A percentile compares a stretch with the other conserved stretches of the same genome.
Conservation (phyloP, 75 land plant species). For the Selaginella moellendorffii region DNA sequence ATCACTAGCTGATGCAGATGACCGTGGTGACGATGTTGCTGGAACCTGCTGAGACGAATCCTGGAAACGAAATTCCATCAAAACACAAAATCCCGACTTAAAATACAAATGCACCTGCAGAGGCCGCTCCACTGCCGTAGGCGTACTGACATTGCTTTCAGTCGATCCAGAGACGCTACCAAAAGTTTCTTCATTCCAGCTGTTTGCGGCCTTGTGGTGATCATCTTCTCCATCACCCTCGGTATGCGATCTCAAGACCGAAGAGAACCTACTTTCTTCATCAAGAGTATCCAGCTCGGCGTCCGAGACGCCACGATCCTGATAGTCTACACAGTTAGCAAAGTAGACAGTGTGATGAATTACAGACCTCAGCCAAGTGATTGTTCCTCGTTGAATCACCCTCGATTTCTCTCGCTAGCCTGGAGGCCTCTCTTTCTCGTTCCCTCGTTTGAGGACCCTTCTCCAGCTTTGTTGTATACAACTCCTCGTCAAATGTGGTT, state of each 20-base stretch:
- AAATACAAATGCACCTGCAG: not conserved
- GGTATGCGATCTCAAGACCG: conserved; percentile 39
- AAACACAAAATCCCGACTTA: not conserved
- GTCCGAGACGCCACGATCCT: conserved; percentile 59
- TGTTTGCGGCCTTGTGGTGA: conserved; percentile 30
- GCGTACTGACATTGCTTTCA: conserved; percentile 5
- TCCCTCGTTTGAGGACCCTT: conserved; percentile 82
- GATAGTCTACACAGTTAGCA: not conserved
- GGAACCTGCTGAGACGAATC: not conserved
- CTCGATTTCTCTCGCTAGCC: conserved; percentile 87
- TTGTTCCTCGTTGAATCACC: conserved; percentile 56
- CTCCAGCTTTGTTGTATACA: conserved; percentile 84
- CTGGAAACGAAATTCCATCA: not conserved
- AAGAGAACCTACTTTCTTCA: conserved; percentile 76
- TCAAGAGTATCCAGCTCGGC: conserved; percentile 47
- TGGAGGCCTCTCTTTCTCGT: conserved; percentile 50
- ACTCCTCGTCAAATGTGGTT: conserved; percentile 87
- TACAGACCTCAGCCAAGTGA: conserved; percentile 80
- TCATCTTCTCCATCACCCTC: conserved; percentile 38
- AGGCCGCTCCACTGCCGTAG: not conserved
- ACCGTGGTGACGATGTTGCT: not conserved
- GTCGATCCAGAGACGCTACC: conserved; percentile 15
- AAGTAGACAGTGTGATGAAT: too few species aligned
- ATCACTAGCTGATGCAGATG: not conserved
- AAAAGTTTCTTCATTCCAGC: conserved; percentile 56